Evolutionary conservation across 2,329 filamentous ascomycete species (phyloP).

Genomic region (Fusarium sambucinum): DNA sequence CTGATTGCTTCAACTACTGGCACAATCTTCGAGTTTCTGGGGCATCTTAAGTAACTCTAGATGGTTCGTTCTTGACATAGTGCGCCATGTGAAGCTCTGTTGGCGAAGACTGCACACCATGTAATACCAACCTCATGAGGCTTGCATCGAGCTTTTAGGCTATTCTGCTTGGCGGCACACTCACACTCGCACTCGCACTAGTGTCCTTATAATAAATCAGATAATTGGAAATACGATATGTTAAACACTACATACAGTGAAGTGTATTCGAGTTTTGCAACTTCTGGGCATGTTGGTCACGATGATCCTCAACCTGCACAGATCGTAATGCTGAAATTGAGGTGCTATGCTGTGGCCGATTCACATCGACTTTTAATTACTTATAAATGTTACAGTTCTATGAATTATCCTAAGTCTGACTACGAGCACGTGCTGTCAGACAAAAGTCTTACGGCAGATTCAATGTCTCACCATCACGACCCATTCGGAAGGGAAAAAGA

Average conservation of each 20-base stretch:
- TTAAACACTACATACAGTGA: neutral
- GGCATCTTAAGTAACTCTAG: neutral
- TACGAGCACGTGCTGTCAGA: neutral
- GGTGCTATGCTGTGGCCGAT: neutral
- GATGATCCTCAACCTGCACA: too few species aligned
- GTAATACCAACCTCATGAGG: neutral
- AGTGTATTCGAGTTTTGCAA: neutral
- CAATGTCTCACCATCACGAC: neutral
- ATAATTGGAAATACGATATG: neutral
- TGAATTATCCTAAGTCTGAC: neutral
- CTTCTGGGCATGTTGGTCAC: too few species aligned
- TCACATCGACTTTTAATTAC: neutral
- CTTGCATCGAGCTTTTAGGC: neutral
- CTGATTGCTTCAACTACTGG: too few species aligned
- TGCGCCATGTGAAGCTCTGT: neutral
- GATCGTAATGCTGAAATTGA: neutral
- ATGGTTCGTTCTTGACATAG: neutral
- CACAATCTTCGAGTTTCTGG: fast-evolving
- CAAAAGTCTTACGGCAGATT: neutral
- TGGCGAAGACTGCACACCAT: neutral
- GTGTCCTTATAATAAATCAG: too few species aligned
- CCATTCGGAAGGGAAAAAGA: fast-evolving
- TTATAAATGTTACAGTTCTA: neutral
- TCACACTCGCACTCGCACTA: neutral
- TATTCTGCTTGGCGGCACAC: neutral